phyloP scores from a whole-genome alignment of 352 stramenopile species.

The Phytophthora cajani region DNA sequence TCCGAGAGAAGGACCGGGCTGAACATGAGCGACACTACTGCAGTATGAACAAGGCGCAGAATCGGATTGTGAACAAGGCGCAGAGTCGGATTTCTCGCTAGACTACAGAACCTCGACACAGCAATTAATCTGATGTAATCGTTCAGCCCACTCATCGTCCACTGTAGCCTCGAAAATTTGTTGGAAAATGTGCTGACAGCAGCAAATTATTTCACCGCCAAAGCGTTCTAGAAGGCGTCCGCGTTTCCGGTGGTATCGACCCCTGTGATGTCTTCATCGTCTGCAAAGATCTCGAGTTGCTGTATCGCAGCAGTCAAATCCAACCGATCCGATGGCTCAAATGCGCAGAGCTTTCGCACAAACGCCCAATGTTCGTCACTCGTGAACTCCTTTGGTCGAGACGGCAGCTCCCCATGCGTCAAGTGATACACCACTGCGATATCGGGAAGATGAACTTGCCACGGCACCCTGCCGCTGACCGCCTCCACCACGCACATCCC shows the following conservation, averaged over 20 bases:
- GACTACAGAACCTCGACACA: neutral
- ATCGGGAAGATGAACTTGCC: neutral
- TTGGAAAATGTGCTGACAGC: no score
- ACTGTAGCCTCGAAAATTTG: no score
- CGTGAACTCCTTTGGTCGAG: constrained; percentile 4
- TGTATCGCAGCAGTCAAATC: neutral
- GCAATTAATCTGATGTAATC: neutral
- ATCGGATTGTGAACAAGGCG: constrained; percentile 18
- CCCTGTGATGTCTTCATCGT: neutral
- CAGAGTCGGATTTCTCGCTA: neutral
- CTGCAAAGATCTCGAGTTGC: neutral
- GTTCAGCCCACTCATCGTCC: no score
- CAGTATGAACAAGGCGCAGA: constrained; percentile 22
- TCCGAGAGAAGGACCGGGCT: constrained; percentile 61
- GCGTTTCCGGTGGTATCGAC: neutral
- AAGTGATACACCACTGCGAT: constrained; percentile 9
- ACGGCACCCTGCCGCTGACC: constrained; percentile 1
- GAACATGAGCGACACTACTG: constrained; percentile 64
- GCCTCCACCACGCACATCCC: constrained; percentile 19
- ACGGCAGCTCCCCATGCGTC: neutral
- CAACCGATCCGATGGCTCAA: neutral
- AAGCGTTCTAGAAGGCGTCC: neutral
- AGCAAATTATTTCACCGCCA: neutral
- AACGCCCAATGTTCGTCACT: constrained; percentile 11
- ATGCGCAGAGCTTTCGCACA: neutral